A percentile compares a stretch with the other conserved stretches of the same genome.
phyloP scores from a whole-genome alignment of 2,329 filamentous ascomycete species.

The Teratosphaeria destructans region DNA sequence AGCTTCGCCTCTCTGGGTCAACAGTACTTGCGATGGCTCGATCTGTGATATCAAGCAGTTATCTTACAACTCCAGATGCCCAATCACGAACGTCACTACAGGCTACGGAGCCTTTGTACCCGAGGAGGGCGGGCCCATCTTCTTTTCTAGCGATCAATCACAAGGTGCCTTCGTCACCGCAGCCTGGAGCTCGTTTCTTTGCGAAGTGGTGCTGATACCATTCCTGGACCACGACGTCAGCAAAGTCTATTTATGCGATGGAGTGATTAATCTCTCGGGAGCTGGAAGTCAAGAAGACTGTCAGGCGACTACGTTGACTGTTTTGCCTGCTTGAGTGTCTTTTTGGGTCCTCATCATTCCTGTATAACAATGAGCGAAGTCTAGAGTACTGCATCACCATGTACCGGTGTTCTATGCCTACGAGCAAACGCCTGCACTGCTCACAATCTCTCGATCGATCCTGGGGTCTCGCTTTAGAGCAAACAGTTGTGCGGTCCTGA shows the following conservation, averaged over 20 bases:
- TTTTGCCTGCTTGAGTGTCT: not conserved
- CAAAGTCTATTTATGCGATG: not conserved
- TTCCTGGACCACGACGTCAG: conserved; percentile 1
- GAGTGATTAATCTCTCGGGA: not conserved
- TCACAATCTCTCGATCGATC: not conserved
- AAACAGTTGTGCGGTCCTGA: conserved; percentile 24
- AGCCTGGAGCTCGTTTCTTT: not conserved
- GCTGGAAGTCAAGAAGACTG: not conserved
- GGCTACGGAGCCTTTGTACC: not conserved
- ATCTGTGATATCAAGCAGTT: not conserved
- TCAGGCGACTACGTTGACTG: not conserved
- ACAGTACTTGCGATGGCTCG: not conserved
- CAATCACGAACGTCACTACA: not conserved
- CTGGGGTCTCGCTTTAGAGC: conserved; percentile 2
- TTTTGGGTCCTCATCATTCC: not conserved
- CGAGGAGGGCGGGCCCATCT: not conserved
- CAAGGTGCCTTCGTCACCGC: not conserved
- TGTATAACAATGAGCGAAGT: not conserved
- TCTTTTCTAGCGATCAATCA: not conserved
- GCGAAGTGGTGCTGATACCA: not conserved
- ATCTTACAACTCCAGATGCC: not conserved
- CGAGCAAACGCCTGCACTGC: not conserved
- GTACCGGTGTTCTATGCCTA: not conserved
- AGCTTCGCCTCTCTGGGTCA: not conserved
- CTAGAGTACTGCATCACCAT: not conserved